Evolutionary conservation across 148 eudicot species (phyloP).

Genomic region (Silene conica): DNA sequence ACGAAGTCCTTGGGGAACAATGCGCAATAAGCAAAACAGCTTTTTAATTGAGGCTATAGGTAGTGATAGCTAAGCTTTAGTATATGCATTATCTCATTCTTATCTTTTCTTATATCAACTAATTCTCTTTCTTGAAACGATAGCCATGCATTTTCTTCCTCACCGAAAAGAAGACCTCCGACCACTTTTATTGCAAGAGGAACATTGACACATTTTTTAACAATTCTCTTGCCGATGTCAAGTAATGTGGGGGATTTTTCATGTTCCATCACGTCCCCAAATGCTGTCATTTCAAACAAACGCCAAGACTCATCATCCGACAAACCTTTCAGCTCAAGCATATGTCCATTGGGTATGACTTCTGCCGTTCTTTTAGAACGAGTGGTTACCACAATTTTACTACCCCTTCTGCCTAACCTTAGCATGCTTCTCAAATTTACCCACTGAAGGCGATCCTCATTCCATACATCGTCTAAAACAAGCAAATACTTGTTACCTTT

Average conservation of each 20-base stretch:
- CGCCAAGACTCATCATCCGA: slow-evolving; percentile 23
- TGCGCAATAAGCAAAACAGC: slow-evolving; percentile 5
- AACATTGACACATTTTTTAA: slow-evolving; percentile 12
- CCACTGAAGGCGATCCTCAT: slow-evolving; percentile 24
- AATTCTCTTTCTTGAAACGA: slow-evolving; percentile 5
- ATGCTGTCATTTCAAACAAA: slow-evolving; percentile 31
- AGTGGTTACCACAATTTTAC: slow-evolving; percentile 37
- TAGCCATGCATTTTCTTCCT: slow-evolving; percentile 1
- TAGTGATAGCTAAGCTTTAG: slow-evolving; percentile 3
- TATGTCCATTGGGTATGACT: slow-evolving; percentile 13
- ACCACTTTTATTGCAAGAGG: slow-evolving; percentile 30
- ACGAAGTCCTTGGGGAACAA: slow-evolving; percentile 8
- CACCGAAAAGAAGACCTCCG: slow-evolving; percentile 27
- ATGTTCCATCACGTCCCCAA: not conserved
- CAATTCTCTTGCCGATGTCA: slow-evolving; percentile 27
- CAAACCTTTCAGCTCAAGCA: slow-evolving; percentile 24
- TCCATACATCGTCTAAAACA: slow-evolving; percentile 24
- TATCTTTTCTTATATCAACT: slow-evolving; percentile 4
- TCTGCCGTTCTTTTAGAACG: slow-evolving; percentile 28
- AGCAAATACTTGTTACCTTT: slow-evolving; percentile 5
- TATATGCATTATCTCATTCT: slow-evolving; percentile 6
- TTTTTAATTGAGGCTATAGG: not conserved
- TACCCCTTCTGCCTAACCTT: slow-evolving; percentile 14
- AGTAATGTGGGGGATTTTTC: not conserved
- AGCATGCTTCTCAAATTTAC: slow-evolving; percentile 14